Evolutionary conservation across 805 yeast genomes (phyloP).

Genomic region (Yarrowia osloensis): DNA sequence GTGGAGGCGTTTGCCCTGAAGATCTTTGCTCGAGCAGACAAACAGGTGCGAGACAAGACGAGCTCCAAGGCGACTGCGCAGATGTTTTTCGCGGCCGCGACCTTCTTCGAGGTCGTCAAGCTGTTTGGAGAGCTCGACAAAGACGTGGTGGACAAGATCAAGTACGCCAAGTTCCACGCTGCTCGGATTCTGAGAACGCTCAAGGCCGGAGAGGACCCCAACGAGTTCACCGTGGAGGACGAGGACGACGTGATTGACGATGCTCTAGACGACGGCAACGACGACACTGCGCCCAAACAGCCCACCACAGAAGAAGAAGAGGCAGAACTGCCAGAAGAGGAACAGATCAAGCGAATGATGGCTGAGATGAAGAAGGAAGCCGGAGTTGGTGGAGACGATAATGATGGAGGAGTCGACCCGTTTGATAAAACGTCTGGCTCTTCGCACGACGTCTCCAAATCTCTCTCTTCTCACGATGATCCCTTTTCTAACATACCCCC

Average conservation of each 20-base stretch:
- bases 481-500: constrained; percentile 13
- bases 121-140: constrained; percentile 43
- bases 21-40: constrained; percentile 57
- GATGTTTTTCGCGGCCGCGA: constrained; percentile 56
- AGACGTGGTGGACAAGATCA: constrained; percentile 50
- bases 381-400: neutral
- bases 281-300: neutral
- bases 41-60: constrained; percentile 50
- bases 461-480: neutral
- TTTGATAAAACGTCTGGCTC: no score
- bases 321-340: neutral
- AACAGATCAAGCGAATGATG: constrained; percentile 9
- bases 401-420: neutral
- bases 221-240: constrained; percentile 48
- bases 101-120: constrained; percentile 54
- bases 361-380: constrained; percentile 1
- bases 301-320: constrained; percentile 10
- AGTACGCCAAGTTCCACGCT: constrained; percentile 65
- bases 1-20: constrained; percentile 58
- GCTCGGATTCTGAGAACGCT: constrained; percentile 56
- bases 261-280: neutral
- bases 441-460: neutral
- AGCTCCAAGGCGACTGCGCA: constrained; percentile 52
- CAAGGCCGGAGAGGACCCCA: constrained; percentile 57
- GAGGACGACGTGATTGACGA: constrained; percentile 31